phyloP scores from a whole-genome alignment of 768 basidiomycete species.

The Phaeotremella skinneri region DNA sequence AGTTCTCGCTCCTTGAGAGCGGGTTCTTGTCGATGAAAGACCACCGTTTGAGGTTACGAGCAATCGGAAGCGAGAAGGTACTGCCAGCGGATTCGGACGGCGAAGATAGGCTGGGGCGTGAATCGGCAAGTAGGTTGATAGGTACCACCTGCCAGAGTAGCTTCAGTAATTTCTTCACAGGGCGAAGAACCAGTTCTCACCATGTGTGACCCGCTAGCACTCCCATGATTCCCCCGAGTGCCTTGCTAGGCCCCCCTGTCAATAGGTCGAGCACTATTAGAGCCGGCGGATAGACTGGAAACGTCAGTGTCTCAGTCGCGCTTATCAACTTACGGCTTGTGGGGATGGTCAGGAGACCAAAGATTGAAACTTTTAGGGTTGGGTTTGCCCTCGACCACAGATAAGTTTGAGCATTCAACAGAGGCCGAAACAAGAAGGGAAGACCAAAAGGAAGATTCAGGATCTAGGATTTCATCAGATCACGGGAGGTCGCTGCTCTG shows the following conservation, averaged over 20 bases:
- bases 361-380: constrained; percentile 47
- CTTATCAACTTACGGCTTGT: constrained; percentile 40
- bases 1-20: constrained; percentile 12
- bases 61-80: constrained; percentile 31
- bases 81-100: constrained; percentile 38
- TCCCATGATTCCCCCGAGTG: constrained; percentile 41
- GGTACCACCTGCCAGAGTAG: constrained; percentile 44
- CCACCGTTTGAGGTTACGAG: constrained; percentile 21
- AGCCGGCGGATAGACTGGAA: constrained; percentile 46
- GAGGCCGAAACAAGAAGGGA: constrained; percentile 48
- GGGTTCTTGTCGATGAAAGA: background rate
- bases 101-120: constrained; percentile 41
- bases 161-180: background rate
- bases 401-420: constrained; percentile 51
- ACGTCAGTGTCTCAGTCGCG: background rate
- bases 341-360: constrained; percentile 49
- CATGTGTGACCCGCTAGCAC: constrained; percentile 47
- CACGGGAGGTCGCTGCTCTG: background rate
- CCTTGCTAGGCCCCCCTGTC: constrained; percentile 47
- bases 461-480: constrained; percentile 18
- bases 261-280: constrained; percentile 46
- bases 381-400: constrained; percentile 50
- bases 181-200: constrained; percentile 17
- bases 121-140: constrained; percentile 42
- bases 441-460: constrained; percentile 40